Evolutionary conservation across 2,329 filamentous ascomycete species (phyloP).

Genomic region (Calonectria ilicicola): DNA sequence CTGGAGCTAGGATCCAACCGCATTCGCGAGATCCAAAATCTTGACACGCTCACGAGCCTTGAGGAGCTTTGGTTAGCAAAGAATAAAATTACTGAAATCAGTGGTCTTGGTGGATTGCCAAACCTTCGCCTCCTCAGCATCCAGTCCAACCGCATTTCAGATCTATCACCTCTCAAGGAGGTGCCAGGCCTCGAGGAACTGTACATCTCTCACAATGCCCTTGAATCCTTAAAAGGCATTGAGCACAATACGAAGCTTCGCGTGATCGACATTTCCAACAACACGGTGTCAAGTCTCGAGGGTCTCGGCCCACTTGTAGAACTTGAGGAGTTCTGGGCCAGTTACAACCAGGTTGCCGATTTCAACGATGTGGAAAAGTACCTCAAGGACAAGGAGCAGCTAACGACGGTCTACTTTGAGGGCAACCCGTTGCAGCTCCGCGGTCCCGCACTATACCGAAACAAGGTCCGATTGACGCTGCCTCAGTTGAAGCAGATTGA

Average conservation of each 20-base stretch:
- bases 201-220: conserved; percentile 95
- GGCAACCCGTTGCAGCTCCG: conserved; percentile 89
- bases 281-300: conserved; percentile 80
- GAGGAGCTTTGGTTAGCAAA: conserved; percentile 95
- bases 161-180: conserved; percentile 79
- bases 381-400: conserved; percentile 80
- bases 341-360: conserved; percentile 83
- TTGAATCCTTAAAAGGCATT: conserved; percentile 81
- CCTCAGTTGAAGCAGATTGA: conserved; percentile 95
- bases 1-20: conserved; percentile 93
- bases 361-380: conserved; percentile 86
- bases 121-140: conserved; percentile 92
- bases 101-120: conserved; percentile 78
- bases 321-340: conserved; percentile 94
- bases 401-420: conserved; percentile 96
- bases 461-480: conserved; percentile 89
- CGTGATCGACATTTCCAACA: conserved; percentile 90
- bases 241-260: conserved; percentile 75
- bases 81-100: conserved; percentile 92
- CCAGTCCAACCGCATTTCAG: conserved; percentile 91
- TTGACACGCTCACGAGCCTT: conserved; percentile 81
- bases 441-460: conserved; percentile 87
- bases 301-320: conserved; percentile 77
- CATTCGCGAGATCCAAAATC: conserved; percentile 88
- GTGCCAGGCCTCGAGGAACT: conserved; percentile 87